Conservation (phyloP, 768 basidiomycete genomes). For the Boletus pseudo-olivaceus region DNA sequence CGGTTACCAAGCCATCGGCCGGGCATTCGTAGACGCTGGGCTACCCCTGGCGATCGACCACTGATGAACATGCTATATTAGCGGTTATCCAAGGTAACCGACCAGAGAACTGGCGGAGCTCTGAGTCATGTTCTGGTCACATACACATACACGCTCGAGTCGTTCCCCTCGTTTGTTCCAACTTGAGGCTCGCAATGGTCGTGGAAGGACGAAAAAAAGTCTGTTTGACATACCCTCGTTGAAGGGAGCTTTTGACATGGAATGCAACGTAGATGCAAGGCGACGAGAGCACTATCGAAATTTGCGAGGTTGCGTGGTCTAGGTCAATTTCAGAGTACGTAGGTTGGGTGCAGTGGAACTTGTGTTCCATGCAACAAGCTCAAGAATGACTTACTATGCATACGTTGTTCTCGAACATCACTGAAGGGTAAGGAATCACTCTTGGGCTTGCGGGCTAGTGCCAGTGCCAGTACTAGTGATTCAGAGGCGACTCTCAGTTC, state of each 20-base stretch:
- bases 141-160: background rate
- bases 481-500: background rate
- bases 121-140: background rate
- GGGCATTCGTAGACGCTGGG: background rate
- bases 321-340: background rate
- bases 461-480: background rate
- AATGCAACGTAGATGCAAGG: background rate
- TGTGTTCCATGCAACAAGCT: no score
- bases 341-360: background rate
- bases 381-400: no score
- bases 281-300: background rate
- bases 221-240: background rate
- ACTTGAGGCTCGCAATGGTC: background rate
- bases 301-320: background rate
- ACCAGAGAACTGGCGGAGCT: background rate
- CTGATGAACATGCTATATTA: background rate
- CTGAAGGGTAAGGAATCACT: no score
- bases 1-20: conserved; percentile 13
- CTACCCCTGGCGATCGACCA: background rate
- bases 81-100: background rate
- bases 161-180: no score
- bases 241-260: background rate
- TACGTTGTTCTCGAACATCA: no score
- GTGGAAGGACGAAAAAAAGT: background rate
- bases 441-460: background rate